Base-by-base conservation (phyloP, 768 basidiomycete species). In the Xerocomellus intermedius region DNA sequence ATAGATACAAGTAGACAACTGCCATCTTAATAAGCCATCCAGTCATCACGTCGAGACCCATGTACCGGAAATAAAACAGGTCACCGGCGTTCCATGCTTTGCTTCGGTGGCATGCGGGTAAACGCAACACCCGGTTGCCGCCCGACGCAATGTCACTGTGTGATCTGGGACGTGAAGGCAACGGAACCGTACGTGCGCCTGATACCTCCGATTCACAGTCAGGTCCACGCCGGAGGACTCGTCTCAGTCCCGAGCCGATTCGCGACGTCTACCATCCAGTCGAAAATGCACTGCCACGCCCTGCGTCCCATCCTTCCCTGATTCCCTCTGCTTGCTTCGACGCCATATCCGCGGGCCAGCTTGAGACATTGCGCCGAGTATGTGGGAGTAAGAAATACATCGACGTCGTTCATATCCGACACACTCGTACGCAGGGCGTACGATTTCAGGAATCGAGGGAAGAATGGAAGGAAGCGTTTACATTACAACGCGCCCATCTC, bases 61-160 rank as follows among this genome's bases (percentile, higher is more conserved):
- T 52, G 49, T n/a, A 14, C 24, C 28, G 52, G 30, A 41, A 8
- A 41, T 12, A 8, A 54, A 14, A 2, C 3, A 35, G 0, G 17
- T 47, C 28, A 3, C 45, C 55, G 45, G 39, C 6, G 17, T 42
- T 26, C 48, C 32, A 43, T 36, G 14, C 32, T 26, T 43, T 42
- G 5, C 50, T 38, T 59, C 52, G 39, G 58, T 55, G 46, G 36
- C 46, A 37, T 32, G 46, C 42, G 51, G 58, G n/a, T 36, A 24
- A 43, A 48, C 24, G 5, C 16, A n/a, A 30, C 26, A 41, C 0
- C 58, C 52, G 37, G 30, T 36, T 28, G 33, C 19, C 26, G 44
- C 24, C 17, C 37, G 16, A 38, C 22, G 30, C 35, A 42, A 28
- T 33, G 32, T 33, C 26, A 28, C 26, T 28, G 5, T 37, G 10